Percentiles rank a stretch among this genome's conserved stretches.
Conservation (phyloP, 2,329 filamentous ascomycete species). For the Monilinia fructigena region DNA sequence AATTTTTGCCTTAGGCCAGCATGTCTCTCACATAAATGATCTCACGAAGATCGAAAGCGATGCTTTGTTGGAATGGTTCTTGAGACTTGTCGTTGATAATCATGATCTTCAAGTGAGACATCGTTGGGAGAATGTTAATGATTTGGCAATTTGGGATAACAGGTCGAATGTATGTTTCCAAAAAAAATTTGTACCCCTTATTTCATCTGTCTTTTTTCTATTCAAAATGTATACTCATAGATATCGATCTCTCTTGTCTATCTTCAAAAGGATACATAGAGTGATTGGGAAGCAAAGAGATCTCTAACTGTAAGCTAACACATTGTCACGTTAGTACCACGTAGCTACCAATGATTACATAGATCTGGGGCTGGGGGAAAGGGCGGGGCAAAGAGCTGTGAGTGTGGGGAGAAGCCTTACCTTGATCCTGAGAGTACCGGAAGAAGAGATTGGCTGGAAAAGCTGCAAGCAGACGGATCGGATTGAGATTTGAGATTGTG, state of each 20-base stretch:
- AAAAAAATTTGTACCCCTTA: not conserved
- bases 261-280: not conserved
- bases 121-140: conserved; percentile 42
- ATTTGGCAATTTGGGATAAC: conserved; percentile 58
- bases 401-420: conserved; percentile 52
- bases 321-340: conserved; percentile 44
- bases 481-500: not conserved
- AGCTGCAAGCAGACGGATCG: not conserved
- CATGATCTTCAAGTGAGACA: conserved; percentile 54
- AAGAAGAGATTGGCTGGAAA: conserved; percentile 40
- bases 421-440: conserved; percentile 49
- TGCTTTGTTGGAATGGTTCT: conserved; percentile 52
- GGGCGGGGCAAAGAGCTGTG: conserved; percentile 48
- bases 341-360: conserved; percentile 54
- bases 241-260: not conserved
- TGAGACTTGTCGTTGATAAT: conserved; percentile 52
- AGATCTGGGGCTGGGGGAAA: conserved; percentile 50
- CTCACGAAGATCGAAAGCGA: conserved; percentile 49
- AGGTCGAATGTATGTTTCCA: conserved; percentile 42
- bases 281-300: not conserved
- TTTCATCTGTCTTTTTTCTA: not conserved
- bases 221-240: not conserved
- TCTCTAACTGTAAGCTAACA: not conserved
- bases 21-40: conserved; percentile 52
- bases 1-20: conserved; percentile 52